Evolutionary conservation across 495 filamentous ascomycete species (phyloP).

Genomic region (Diplogelasinospora grovesii): DNA sequence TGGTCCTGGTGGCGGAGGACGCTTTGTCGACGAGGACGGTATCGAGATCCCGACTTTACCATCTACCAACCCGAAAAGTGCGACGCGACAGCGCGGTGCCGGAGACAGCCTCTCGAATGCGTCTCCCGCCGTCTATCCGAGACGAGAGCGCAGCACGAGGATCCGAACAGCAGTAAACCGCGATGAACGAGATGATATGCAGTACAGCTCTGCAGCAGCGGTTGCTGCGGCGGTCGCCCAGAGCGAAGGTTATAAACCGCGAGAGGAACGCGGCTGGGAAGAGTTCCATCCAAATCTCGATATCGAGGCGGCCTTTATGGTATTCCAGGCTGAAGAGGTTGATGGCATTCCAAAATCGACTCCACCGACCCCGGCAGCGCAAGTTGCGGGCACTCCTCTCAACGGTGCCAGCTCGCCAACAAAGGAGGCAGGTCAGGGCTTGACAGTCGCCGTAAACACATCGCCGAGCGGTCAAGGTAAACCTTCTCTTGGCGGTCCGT

Average conservation of each 20-base stretch:
- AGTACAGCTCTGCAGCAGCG: constrained; percentile 71
- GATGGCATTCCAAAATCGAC: constrained; percentile 54
- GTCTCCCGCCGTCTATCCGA: constrained; percentile 37
- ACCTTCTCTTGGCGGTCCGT: constrained; percentile 13
- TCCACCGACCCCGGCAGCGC: constrained; percentile 36
- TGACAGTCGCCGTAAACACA: constrained; percentile 9
- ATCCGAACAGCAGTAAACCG: constrained; percentile 44
- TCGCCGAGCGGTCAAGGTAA: constrained; percentile 24
- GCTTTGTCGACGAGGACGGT: constrained; percentile 63
- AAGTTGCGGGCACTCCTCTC: constrained; percentile 16
- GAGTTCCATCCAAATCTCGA: constrained; percentile 95
- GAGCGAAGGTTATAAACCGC: constrained; percentile 90
- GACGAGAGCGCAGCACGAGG: constrained; percentile 47
- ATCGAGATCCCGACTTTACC: constrained; percentile 40
- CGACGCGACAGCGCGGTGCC: constrained; percentile 28
- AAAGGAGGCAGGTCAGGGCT: constrained; percentile 20
- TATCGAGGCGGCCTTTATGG: constrained; percentile 66
- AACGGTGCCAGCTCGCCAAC: constrained; percentile 33
- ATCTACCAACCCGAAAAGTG: constrained; percentile 20
- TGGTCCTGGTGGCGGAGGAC: constrained; percentile 71
- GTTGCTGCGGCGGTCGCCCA: constrained; percentile 78
- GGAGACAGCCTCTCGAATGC: constrained; percentile 26
- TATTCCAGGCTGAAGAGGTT: constrained; percentile 78
- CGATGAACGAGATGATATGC: constrained; percentile 46
- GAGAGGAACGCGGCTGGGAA: constrained; percentile 93